phyloP scores from a whole-genome alignment of 352 stramenopile species.

The Porosira glacialis region DNA sequence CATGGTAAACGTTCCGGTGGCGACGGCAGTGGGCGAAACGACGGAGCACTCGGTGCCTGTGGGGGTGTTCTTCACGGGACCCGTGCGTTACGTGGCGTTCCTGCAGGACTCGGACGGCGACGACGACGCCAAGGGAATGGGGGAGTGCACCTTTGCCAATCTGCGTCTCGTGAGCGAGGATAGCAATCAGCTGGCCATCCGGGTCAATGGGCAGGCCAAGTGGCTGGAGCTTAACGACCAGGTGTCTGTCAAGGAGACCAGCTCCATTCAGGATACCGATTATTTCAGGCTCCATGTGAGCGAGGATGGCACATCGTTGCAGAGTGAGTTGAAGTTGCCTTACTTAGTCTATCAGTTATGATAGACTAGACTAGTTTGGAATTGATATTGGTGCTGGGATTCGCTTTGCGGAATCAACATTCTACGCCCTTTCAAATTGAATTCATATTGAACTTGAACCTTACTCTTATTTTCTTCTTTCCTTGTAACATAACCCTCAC shows the following conservation, averaged over 20 bases:
- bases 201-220: not conserved
- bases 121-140: not conserved
- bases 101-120: conserved; percentile 15
- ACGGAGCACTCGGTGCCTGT: conserved; percentile 10
- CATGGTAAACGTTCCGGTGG: conserved; percentile 1
- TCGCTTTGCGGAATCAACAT: too few species aligned
- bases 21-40: not conserved
- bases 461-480: conserved; percentile 1
- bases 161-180: not conserved
- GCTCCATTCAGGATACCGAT: conserved; percentile 3
- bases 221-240: conserved; percentile 2
- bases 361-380: too few species aligned
- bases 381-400: too few species aligned
- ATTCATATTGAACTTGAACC: too few species aligned
- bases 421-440: too few species aligned
- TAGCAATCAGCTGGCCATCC: not conserved
- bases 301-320: conserved; percentile 3
- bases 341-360: too few species aligned
- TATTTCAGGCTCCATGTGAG: conserved; percentile 2
- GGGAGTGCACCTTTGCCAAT: not conserved
- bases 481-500: conserved; percentile 7
- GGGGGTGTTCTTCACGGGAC: conserved; percentile 12
- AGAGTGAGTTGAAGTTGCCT: too few species aligned
- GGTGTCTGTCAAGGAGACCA: not conserved
- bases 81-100: conserved; percentile 7